Evolutionary conservation across 192 early-diverging fungal genomes (phyloP).

Genomic region (Phlyctochytrium arcticum): DNA sequence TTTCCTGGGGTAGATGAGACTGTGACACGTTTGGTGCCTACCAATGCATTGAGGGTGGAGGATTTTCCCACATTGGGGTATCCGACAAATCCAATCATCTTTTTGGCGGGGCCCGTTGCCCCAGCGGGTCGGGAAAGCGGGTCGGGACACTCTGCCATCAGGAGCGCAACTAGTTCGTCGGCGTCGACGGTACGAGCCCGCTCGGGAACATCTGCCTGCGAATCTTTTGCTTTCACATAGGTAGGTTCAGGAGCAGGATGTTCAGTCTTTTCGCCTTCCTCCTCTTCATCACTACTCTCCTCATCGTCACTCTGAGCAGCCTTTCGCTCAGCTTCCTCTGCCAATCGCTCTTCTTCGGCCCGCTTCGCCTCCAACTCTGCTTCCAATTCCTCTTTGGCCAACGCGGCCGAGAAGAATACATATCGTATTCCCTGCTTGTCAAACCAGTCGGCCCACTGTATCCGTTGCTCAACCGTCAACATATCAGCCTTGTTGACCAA

Average conservation of each 20-base stretch:
- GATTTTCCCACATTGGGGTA: constrained; percentile 99
- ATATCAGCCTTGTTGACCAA: constrained; percentile 99
- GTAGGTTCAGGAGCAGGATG: constrained; percentile 25
- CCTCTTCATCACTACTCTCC: constrained; percentile 18
- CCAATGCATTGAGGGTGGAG: constrained; percentile 95
- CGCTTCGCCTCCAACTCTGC: constrained; percentile 48
- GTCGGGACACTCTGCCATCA: constrained; percentile 54
- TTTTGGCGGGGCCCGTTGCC: constrained; percentile 36
- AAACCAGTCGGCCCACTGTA: constrained; percentile 88
- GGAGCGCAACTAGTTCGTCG: constrained; percentile 64
- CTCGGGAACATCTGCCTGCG: constrained; percentile 47
- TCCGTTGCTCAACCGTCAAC: constrained; percentile 77
- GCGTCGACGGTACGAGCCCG: constrained; percentile 61
- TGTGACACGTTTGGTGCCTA: constrained; percentile 90
- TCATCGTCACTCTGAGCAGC: background rate
- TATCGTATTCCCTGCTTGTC: constrained; percentile 75
- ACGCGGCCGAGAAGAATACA: constrained; percentile 90
- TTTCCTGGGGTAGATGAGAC: constrained; percentile 97
- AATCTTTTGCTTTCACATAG: constrained; percentile 39
- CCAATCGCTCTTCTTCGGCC: constrained; percentile 17
- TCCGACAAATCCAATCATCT: constrained; percentile 93
- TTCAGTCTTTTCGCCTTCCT: constrained; percentile 26
- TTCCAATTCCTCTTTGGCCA: constrained; percentile 74
- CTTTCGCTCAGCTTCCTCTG: constrained; percentile 14
- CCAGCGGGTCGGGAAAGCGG: constrained; percentile 17